Conservation (phyloP, 2,329 filamentous ascomycete genomes). For the Alternaria angustiovoidea region DNA sequence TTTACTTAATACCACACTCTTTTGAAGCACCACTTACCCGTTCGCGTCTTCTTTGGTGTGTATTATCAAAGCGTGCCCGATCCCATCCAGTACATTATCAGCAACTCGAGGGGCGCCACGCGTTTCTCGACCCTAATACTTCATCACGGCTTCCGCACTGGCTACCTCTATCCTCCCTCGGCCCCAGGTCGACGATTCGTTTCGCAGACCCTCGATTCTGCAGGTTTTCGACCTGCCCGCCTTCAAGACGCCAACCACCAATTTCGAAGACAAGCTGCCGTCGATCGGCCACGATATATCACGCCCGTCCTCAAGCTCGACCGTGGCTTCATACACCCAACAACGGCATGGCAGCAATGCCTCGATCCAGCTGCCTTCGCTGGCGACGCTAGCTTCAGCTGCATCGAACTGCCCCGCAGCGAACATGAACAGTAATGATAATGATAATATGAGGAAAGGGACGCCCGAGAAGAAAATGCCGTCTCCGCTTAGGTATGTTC, state of each 20-base stretch:
- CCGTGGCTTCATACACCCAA: constrained; percentile 55
- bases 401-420: constrained; percentile 60
- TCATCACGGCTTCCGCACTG: constrained; percentile 65
- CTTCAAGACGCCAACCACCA: constrained; percentile 54
- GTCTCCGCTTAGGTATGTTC: constrained; percentile 44
- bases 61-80: constrained; percentile 20
- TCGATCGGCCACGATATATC: constrained; percentile 60
- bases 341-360: constrained; percentile 52
- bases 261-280: constrained; percentile 57
- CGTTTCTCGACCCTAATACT: constrained; percentile 46
- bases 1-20: constrained; percentile 37
- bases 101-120: constrained; percentile 42
- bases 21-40: constrained; percentile 24
- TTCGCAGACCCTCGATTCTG: constrained; percentile 59
- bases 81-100: constrained; percentile 11
- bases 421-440: constrained; percentile 40
- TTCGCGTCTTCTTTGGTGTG: constrained; percentile 25
- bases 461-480: constrained; percentile 39
- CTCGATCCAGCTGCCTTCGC: constrained; percentile 63
- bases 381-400: constrained; percentile 63
- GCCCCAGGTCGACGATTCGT: constrained; percentile 65
- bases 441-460: constrained; percentile 31
- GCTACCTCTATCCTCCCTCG: constrained; percentile 65
- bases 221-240: constrained; percentile 57
- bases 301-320: constrained; percentile 62